Evolutionary conservation across 78 protist species (phyloP).

Genomic region (Creolimax fragrantissima): DNA sequence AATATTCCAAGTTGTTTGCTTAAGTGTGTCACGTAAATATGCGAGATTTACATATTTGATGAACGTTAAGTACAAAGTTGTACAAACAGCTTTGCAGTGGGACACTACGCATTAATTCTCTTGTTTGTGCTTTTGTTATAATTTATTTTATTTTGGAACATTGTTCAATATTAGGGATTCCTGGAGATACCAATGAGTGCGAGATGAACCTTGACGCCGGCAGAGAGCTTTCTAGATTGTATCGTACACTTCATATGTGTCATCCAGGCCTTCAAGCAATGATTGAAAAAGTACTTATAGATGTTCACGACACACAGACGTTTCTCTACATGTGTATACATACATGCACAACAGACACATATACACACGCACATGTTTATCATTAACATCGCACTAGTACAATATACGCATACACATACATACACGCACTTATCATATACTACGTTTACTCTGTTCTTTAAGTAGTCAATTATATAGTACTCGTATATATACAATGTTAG

Average conservation of each 20-base stretch:
- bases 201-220: background rate
- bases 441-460: too few relatives aligned
- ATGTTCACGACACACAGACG: background rate
- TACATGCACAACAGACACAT: too few relatives aligned
- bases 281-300: background rate
- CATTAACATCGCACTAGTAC: too few relatives aligned
- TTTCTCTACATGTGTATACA: background rate
- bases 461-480: too few relatives aligned
- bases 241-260: background rate
- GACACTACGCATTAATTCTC: background rate
- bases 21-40: background rate
- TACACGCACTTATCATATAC: too few relatives aligned
- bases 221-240: background rate
- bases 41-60: background rate
- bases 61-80: background rate
- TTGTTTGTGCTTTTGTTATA: background rate
- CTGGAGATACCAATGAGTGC: background rate
- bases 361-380: too few relatives aligned
- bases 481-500: too few relatives aligned
- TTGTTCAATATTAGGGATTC: background rate
- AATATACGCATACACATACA: too few relatives aligned
- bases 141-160: background rate
- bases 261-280: background rate
- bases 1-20: background rate
- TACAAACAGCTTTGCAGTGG: background rate